These are phyloP conservation scores for Aspergillus proliferans DNA, from an alignment of 2,329 filamentous ascomycete genomes.

Conservation along the genomic window DNA sequence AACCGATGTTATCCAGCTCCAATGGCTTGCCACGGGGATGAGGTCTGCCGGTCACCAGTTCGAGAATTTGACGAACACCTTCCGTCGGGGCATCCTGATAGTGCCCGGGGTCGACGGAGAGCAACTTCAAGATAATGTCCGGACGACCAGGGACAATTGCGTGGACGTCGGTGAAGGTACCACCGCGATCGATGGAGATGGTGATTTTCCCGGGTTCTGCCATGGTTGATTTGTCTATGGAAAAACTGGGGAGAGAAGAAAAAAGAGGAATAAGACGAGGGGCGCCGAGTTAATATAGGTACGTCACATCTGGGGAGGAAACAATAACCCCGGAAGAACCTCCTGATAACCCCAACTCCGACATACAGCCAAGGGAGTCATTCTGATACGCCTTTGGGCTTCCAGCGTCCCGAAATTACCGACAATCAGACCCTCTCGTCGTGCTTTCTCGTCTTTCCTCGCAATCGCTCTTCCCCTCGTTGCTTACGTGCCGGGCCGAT, in stretches of 20 bases:
- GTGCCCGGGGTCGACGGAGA: slow-evolving; percentile 35
- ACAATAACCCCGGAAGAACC: neutral
- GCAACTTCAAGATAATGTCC: slow-evolving; percentile 36
- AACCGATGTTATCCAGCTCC: slow-evolving; percentile 31
- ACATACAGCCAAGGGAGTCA: neutral
- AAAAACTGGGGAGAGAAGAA: neutral
- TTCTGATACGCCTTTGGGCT: neutral
- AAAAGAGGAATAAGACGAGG: neutral
- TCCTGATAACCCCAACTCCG: neutral
- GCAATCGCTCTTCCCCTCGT: neutral
- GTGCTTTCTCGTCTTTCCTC: neutral
- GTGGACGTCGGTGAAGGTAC: slow-evolving; percentile 36
- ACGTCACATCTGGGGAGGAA: slow-evolving; percentile 1
- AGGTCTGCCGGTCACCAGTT: slow-evolving; percentile 30
- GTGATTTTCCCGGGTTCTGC: slow-evolving; percentile 26
- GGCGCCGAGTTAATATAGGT: slow-evolving; percentile 10
- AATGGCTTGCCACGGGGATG: slow-evolving; percentile 30
- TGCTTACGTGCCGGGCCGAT: slow-evolving; percentile 27
- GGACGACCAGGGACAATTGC: slow-evolving; percentile 31
- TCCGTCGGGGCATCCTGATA: slow-evolving; percentile 58
- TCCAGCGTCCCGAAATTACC: neutral
- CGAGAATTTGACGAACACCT: slow-evolving; percentile 68
- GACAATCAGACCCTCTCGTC: neutral
- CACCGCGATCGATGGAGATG: slow-evolving; percentile 35
- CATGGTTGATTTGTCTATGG: slow-evolving; percentile 13